Evolutionary conservation across 1,284 basidiomycete species (phyloP).

Genomic region (Trichosporon asahii): DNA sequence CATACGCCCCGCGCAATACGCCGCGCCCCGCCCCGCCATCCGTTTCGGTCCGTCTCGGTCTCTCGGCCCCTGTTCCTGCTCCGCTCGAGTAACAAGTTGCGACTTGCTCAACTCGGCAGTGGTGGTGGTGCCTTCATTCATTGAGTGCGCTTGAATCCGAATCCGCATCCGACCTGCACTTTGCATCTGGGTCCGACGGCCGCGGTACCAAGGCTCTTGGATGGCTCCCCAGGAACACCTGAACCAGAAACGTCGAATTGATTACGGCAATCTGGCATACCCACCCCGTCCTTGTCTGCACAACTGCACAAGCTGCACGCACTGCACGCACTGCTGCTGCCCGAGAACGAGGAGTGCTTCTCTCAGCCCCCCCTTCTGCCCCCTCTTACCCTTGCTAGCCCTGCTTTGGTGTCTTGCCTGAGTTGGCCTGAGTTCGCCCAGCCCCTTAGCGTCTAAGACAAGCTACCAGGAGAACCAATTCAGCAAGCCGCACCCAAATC

Average conservation of each 20-base stretch:
- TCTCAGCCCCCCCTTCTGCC: no score
- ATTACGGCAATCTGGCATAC: not conserved
- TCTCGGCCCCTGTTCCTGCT: not conserved
- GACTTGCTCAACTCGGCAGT: not conserved
- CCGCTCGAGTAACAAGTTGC: not conserved
- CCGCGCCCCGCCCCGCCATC: not conserved
- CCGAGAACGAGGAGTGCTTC: no score
- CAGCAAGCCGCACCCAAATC: not conserved
- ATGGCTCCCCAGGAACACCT: not conserved
- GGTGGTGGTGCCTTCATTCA: not conserved
- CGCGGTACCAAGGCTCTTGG: no score
- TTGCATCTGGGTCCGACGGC: not conserved
- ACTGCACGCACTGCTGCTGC: no score
- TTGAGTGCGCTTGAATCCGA: not conserved
- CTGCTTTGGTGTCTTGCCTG: no score
- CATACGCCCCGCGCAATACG: no score
- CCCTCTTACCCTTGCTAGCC: no score
- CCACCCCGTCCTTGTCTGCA: not conserved
- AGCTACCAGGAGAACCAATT: not conserved
- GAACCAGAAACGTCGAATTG: no score
- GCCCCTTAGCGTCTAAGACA: not conserved
- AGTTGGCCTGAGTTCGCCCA: no score
- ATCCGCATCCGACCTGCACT: no score
- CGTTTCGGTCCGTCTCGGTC: no score
- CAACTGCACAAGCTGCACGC: no score